A percentile compares a stretch with the other conserved stretches of the same genome.
phyloP scores from a whole-genome alignment of 83 land plant genomes.

The Picea abies region DNA sequence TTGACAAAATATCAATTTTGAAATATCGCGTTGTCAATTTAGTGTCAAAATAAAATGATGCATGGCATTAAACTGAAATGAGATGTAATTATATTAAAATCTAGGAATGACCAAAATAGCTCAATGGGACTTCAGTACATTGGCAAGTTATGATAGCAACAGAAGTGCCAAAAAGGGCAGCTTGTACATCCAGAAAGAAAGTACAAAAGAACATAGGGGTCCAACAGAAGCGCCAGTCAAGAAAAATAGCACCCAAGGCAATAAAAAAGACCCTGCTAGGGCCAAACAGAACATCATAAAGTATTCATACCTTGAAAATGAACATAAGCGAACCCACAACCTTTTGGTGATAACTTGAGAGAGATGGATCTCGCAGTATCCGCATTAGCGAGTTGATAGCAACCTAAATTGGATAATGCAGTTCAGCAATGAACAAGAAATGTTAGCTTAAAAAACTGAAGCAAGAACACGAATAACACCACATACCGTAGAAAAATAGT shows the following conservation, averaged over 20 bases:
- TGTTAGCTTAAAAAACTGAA: neutral
- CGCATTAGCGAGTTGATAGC: slow-evolving; percentile 97
- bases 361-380: slow-evolving; percentile 91
- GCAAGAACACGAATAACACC: slow-evolving; percentile 11
- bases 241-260: neutral
- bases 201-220: neutral
- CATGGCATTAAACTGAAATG: neutral
- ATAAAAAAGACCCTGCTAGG: neutral
- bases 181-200: slow-evolving; percentile 1
- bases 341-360: slow-evolving; percentile 92
- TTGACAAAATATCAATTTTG: slow-evolving; percentile 1
- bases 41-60: neutral
- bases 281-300: neutral
- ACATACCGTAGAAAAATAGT: slow-evolving; percentile 89
- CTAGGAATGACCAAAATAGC: too few relatives aligned
- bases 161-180: neutral
- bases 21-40: neutral
- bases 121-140: too few relatives aligned
- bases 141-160: slow-evolving; percentile 3
- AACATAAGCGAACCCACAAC: slow-evolving; percentile 97
- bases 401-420: slow-evolving; percentile 54
- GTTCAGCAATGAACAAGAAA: neutral
- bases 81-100: too few relatives aligned
- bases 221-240: neutral
- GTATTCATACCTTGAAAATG: slow-evolving; percentile 80